Conservation (phyloP, 192 early-diverging fungal species). For the Coemansia sp. region DNA sequence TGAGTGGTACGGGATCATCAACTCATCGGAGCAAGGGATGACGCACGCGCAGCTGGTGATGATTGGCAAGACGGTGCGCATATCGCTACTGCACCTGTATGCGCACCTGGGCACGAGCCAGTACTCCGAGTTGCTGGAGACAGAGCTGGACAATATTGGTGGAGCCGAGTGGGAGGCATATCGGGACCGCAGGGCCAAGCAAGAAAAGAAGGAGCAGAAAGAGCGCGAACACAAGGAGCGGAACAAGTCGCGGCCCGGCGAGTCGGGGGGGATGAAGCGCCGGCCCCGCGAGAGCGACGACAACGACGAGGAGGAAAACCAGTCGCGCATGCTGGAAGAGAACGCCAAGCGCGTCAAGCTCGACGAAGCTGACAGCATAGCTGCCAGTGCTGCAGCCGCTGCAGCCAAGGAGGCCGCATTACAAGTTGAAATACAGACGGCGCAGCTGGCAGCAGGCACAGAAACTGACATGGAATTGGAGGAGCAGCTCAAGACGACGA, state of each 20-base stretch:
- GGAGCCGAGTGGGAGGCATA: constrained; percentile 46
- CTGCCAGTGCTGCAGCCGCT: background rate
- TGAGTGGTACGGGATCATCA: constrained; percentile 39
- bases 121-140: constrained; percentile 29
- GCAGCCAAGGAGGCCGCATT: background rate
- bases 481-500: constrained; percentile 2
- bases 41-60: constrained; percentile 33
- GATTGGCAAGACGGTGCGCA: constrained; percentile 38
- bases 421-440: background rate
- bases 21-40: constrained; percentile 43
- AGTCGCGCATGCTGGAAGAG: constrained; percentile 41
- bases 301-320: constrained; percentile 46
- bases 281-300: constrained; percentile 9
- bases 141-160: constrained; percentile 35
- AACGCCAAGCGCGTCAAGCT: constrained; percentile 47
- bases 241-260: background rate
- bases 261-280: constrained; percentile 11
- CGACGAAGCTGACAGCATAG: constrained; percentile 15
- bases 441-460: background rate
- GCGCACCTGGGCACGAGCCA: constrained; percentile 29
- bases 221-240: constrained; percentile 11
- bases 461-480: constrained; percentile 1
- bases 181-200: constrained; percentile 21
- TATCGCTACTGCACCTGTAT: constrained; percentile 40
- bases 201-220: constrained; percentile 14